These are phyloP conservation scores for Panellus pusillus DNA, from an alignment of 768 basidiomycete genomes.

Conservation along the genomic window DNA sequence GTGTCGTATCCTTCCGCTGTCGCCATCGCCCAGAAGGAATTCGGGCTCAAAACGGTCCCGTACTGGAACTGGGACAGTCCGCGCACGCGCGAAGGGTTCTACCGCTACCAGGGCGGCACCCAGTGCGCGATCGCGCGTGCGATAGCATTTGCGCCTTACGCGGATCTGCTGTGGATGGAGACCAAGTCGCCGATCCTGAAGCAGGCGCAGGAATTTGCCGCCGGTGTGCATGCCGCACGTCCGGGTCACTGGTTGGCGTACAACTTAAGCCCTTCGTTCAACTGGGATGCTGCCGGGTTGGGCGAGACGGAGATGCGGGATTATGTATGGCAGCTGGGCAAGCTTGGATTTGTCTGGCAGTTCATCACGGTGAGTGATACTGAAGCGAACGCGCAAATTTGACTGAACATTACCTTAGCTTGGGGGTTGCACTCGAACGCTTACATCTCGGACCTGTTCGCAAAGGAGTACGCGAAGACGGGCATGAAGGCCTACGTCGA, in stretches of 20 bases:
- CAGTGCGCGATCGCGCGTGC: conserved; percentile 92
- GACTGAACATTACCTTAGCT: conserved; percentile 52
- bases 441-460: conserved; percentile 94
- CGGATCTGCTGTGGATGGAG: conserved; percentile 94
- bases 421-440: conserved; percentile 97
- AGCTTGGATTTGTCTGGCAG: conserved; percentile 97
- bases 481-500: conserved; percentile 99
- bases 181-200: conserved; percentile 91
- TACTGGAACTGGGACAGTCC: conserved; percentile 97
- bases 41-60: conserved; percentile 69
- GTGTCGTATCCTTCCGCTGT: conserved; percentile 71
- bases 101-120: conserved; percentile 96
- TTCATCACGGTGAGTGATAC: conserved; percentile 85
- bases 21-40: conserved; percentile 75
- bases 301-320: conserved; percentile 80
- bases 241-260: conserved; percentile 97
- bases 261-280: conserved; percentile 92
- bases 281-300: conserved; percentile 93
- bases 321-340: conserved; percentile 92
- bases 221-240: conserved; percentile 77
- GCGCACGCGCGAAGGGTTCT: conserved; percentile 93
- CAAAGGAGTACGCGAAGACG: conserved; percentile 82
- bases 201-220: conserved; percentile 91
- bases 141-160: conserved; percentile 91
- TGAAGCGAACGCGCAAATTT: neutral